phyloP scores from a whole-genome alignment of 805 yeast genomes.

The Hanseniaspora lindneri region DNA sequence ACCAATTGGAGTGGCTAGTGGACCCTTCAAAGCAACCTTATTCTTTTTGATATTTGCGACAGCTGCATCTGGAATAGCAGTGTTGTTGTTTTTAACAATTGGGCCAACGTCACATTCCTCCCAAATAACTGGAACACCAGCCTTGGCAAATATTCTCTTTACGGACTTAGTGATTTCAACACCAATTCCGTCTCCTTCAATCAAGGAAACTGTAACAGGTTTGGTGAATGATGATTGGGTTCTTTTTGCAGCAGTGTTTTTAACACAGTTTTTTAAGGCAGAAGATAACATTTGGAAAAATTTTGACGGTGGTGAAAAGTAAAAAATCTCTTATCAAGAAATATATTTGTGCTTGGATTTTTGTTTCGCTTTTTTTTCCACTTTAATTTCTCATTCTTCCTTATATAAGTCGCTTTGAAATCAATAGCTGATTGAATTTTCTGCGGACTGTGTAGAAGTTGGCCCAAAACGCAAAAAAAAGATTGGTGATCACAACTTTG shows the following conservation, averaged over 20 bases:
- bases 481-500: background rate
- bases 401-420: too few species aligned
- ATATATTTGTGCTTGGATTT: background rate
- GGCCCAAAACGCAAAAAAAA: background rate
- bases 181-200: slow-evolving; percentile 98
- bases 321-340: background rate
- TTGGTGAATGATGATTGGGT: slow-evolving; percentile 29
- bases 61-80: slow-evolving; percentile 85
- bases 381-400: too few species aligned
- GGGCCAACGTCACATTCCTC: slow-evolving; percentile 96
- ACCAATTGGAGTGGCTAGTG: slow-evolving; percentile 96
- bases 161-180: slow-evolving; percentile 90
- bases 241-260: slow-evolving; percentile 16
- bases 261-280: slow-evolving; percentile 2
- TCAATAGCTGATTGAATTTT: too few species aligned
- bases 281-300: slow-evolving; percentile 4
- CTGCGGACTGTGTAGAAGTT: background rate
- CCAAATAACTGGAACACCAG: slow-evolving; percentile 93
- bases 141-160: slow-evolving; percentile 84
- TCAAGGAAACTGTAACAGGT: slow-evolving; percentile 85
- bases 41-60: slow-evolving; percentile 85
- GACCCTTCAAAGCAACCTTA: slow-evolving; percentile 94
- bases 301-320: background rate
- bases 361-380: background rate
- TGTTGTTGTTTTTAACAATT: slow-evolving; percentile 76